Base-by-base conservation (phyloP, 2,329 filamentous ascomycete genomes). In the Paraphaeosphaeria sporulosa region DNA sequence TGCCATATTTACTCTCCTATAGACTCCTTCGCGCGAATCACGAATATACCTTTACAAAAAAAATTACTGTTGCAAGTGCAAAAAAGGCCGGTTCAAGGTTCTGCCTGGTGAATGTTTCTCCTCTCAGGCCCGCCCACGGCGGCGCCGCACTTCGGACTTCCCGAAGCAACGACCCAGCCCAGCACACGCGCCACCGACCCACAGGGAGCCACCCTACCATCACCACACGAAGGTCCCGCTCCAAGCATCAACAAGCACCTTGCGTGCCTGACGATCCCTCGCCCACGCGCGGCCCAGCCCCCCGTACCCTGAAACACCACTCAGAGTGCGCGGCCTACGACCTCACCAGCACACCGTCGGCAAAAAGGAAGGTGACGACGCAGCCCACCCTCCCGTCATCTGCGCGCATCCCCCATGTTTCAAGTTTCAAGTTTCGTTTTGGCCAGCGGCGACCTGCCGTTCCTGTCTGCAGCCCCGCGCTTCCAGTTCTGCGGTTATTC, bases 361-460 rank as follows among this genome's bases (percentile, higher is more conserved):
- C 47, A 50, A 50, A 27, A 50, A n/a, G 47, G 30, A 51, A 51
- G 48, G 48, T 51, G 32, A 38, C 48, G 32, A 40, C 38, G 48
- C 5, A 19, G n/a, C 12, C 32, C 32, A 40, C n/a, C 12, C 27
- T 30, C 25, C 17, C 6, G n/a, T 7, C 21, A 47, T 21, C 21
- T 30, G 19, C 23, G 25, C 12, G n/a, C 27, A 47, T 30, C 10
- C 44, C 13, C 44, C 38, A 40, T 40, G 27, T 27, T 47, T 27
- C 23, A 13, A 12, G 44, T 47, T 47, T 25, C 42, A 21, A 21
- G 21, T 46, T 47, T 47, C 23, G 44, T 49, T 34, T 34, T n/a
- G n/a, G 27, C 9, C 19, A 15, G 47, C 47, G 15, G n/a, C 23
- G 32, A 17, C 44, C 44, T 47, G 27, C 27, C 13, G 4, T 13